phyloP scores from a whole-genome alignment of 495 filamentous ascomycete genomes.

The Aspergillus campestris region DNA sequence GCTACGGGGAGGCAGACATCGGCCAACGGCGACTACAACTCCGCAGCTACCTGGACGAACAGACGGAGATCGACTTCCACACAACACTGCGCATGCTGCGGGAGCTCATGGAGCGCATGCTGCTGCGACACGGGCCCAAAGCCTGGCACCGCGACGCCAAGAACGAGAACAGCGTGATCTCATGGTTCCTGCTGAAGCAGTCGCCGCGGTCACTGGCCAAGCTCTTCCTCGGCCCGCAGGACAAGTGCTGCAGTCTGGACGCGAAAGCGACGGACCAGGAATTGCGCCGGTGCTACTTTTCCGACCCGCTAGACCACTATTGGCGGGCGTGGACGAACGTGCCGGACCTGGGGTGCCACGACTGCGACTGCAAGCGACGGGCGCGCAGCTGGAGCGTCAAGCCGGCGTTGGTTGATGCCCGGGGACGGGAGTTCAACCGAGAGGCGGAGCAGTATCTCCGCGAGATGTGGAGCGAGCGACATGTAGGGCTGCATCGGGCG shows the following conservation, averaged over 20 bases:
- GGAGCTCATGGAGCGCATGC: conserved; percentile 21
- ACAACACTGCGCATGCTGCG: conserved; percentile 23
- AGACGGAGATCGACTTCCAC: conserved; percentile 21
- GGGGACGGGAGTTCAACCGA: conserved; percentile 16
- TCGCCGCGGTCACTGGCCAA: conserved; percentile 16
- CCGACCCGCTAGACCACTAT: conserved; percentile 22
- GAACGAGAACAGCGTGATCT: conserved; percentile 21
- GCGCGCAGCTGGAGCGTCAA: conserved; percentile 22
- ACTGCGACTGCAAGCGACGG: conserved; percentile 21
- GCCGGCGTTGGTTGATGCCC: conserved; percentile 19
- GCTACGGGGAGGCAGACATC: conserved; percentile 18
- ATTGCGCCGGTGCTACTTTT: conserved; percentile 14
- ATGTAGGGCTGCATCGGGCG: conserved; percentile 14
- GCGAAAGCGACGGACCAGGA: conserved; percentile 9
- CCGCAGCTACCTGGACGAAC: conserved; percentile 15
- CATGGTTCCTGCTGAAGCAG: conserved; percentile 24
- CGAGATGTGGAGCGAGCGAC: conserved; percentile 21
- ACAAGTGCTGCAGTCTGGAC: conserved; percentile 20
- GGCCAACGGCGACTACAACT: conserved; percentile 17
- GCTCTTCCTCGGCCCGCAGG: conserved; percentile 18
- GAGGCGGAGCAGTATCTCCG: conserved; percentile 18
- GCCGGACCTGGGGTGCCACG: conserved; percentile 14
- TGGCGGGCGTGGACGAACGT: conserved; percentile 22
- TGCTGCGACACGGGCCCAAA: conserved; percentile 23
- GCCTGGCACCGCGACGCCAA: conserved; percentile 19